phyloP scores from a whole-genome alignment of 495 filamentous ascomycete species.

The Letharia columbiana region DNA sequence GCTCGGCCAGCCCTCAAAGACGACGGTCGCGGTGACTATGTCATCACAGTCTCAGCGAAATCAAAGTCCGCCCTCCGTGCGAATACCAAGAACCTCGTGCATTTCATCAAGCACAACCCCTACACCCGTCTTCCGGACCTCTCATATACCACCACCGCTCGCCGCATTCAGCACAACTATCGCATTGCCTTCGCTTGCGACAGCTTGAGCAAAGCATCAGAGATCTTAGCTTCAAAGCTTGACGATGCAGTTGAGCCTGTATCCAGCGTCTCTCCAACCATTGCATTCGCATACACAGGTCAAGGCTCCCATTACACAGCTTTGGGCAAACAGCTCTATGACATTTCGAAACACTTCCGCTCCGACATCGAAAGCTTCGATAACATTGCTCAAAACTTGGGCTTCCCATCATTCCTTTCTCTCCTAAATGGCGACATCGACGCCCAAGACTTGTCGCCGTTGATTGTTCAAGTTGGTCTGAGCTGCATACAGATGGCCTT shows the following conservation, averaged over 20 bases:
- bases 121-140: slow-evolving; percentile 44
- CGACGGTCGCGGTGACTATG: slow-evolving; percentile 45
- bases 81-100: slow-evolving; percentile 43
- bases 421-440: slow-evolving; percentile 46
- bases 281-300: slow-evolving; percentile 59
- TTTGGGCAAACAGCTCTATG: slow-evolving; percentile 57
- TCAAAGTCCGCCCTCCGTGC: slow-evolving; percentile 48
- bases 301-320: slow-evolving; percentile 56
- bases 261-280: slow-evolving; percentile 35
- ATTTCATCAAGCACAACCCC: slow-evolving; percentile 45
- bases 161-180: slow-evolving; percentile 74
- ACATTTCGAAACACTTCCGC: slow-evolving; percentile 53
- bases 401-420: slow-evolving; percentile 59
- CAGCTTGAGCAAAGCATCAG: slow-evolving; percentile 31
- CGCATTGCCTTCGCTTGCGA: slow-evolving; percentile 53
- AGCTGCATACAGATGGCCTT: slow-evolving; percentile 80
- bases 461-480: slow-evolving; percentile 69
- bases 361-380: slow-evolving; percentile 55
- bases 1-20: slow-evolving; percentile 34
- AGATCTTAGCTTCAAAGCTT: slow-evolving; percentile 22
- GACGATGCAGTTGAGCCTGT: slow-evolving; percentile 31
- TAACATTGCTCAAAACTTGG: slow-evolving; percentile 49
- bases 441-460: slow-evolving; percentile 53
- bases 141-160: slow-evolving; percentile 75
- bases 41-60: slow-evolving; percentile 46